Percentiles rank a stretch among this genome's conserved stretches.
These are phyloP conservation scores for Iris pallida DNA, from an alignment of 116 monocot species.

Conservation along the genomic window DNA sequence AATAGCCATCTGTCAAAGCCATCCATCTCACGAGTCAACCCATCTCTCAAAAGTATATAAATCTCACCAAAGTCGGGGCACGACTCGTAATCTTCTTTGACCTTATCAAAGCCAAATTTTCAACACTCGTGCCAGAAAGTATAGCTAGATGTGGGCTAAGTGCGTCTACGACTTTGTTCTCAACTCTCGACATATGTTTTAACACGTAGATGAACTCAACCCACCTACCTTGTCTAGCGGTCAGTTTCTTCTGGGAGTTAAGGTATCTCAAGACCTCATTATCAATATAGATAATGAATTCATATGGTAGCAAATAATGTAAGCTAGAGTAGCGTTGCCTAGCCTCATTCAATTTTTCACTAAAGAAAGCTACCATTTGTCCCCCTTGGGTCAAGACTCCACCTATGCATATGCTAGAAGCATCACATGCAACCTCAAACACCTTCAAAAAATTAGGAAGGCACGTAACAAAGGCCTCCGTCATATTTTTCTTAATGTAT, in stretches of 20 bases:
- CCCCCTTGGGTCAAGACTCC: not conserved
- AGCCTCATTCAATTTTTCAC: not conserved
- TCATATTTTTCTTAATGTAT: not conserved
- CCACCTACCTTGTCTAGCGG: not conserved
- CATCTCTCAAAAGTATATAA: too few species aligned
- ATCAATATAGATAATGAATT: not conserved
- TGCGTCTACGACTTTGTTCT: not conserved
- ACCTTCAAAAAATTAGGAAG: not conserved
- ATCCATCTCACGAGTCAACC: too few species aligned
- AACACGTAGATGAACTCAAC: not conserved
- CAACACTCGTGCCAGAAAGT: not conserved
- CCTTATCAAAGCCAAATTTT: not conserved
- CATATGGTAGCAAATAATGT: not conserved
- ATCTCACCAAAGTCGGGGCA: too few species aligned
- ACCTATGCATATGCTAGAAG: not conserved
- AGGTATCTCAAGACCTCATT: not conserved
- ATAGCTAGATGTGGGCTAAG: not conserved
- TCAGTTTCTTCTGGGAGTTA: not conserved
- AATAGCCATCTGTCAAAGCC: too few species aligned
- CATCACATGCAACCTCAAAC: not conserved
- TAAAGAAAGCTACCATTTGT: not conserved
- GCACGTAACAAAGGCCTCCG: not conserved
- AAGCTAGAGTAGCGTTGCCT: not conserved
- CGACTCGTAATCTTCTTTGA: not conserved
- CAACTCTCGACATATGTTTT: not conserved